Evolutionary conservation across 176 grass and related monocot species (phyloP).

Genomic region (Alopecurus myosuroides): DNA sequence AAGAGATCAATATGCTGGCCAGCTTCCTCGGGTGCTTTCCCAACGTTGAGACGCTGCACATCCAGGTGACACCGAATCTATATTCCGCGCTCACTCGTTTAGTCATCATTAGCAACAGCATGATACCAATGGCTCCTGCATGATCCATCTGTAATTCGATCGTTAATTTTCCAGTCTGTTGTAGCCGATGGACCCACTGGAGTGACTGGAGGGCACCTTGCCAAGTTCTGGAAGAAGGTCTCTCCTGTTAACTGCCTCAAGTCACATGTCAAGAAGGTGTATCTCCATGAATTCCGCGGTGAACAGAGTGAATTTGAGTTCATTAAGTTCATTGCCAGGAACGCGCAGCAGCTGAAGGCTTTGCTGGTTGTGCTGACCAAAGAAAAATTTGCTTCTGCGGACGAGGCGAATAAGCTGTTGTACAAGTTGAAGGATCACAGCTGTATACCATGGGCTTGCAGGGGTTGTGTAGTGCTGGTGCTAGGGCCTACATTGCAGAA

Average conservation of each 20-base stretch:
- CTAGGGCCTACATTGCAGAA: too few species aligned
- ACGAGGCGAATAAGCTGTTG: background rate
- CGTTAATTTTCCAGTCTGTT: conserved; percentile 12
- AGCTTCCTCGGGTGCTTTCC: conserved; percentile 38
- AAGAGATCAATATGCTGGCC: conserved; percentile 4
- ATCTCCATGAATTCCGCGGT: background rate
- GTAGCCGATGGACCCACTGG: background rate
- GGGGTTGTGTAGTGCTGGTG: background rate
- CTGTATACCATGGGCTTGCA: background rate
- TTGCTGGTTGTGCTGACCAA: background rate
- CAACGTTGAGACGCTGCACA: conserved; percentile 14
- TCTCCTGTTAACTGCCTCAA: background rate
- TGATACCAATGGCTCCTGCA: background rate
- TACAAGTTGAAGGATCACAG: background rate
- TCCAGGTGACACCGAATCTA: background rate
- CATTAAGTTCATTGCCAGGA: background rate
- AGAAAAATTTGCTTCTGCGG: background rate
- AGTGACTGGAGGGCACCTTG: background rate
- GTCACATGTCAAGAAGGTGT: background rate
- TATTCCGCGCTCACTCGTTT: background rate
- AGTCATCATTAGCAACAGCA: background rate
- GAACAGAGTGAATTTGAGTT: background rate
- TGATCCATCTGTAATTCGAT: background rate
- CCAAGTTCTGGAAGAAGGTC: conserved; percentile 10
- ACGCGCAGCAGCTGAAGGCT: background rate